Base-by-base conservation (phyloP, 306 rosid genomes). In the Begonia peltatifolia region DNA sequence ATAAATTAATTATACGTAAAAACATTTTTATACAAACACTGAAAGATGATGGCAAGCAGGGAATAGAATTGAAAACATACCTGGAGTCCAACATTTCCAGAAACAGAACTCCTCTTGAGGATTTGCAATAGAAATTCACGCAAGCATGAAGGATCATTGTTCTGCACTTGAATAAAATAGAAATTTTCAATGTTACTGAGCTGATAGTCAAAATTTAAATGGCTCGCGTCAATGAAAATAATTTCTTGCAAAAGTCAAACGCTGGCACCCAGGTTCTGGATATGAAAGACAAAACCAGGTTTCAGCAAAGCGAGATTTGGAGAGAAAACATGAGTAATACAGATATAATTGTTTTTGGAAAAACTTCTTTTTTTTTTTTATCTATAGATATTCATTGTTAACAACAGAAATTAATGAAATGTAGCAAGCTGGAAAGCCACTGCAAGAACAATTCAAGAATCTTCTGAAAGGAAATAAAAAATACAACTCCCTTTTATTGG, bases 121-220 rank as follows among this genome's bases (percentile, higher is more conserved):
- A 76, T 61, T 72, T 78, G 83, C 71, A 90, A 53, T 57, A 90
- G 63, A 68, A 80, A 63, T 69, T 86, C 87, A 63, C 95, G 94
- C 69, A 85, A 71, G 73, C 95, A 85, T 53, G 99, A 85, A 60
- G 99, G 95, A 76, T 90, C 95, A 36, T 83, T 71, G 50, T 95
- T 94, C 95, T 90, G 81, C 51, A 76, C 51, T 74, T 60, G 74
- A 63, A 76, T 52, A 3, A 44, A 44, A 10, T 11, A n/a, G 48
- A 44, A 44, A 44, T 10, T 44, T 30, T 30, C 38, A 30, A 30
- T 30, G 9, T 30, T 30, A 30, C 38, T 30, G 38, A 30, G 38
- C 9, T 30, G 38, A 20, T 6, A 5, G 38, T 30, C 38, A 30
- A 30, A 30, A 30, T 30, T 30, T 30, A 30, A 30, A 5, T 7